phyloP scores from a whole-genome alignment of 2,329 filamentous ascomycete species.

The Gliomastix tumulicola region DNA sequence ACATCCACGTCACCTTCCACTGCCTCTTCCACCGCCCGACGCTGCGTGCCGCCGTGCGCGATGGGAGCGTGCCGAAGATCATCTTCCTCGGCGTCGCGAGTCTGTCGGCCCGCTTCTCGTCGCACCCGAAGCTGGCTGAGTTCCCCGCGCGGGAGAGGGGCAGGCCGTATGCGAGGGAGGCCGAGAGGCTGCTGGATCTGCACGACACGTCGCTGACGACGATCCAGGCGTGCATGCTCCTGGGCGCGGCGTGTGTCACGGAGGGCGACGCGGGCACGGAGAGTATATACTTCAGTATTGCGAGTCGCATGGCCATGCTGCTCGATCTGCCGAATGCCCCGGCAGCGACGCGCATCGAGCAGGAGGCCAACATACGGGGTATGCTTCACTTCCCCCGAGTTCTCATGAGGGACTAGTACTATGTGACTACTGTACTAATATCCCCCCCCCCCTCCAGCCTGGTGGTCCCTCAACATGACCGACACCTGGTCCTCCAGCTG shows the following conservation, averaged over 20 bases:
- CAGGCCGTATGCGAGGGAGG: constrained; percentile 10
- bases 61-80: constrained; percentile 10
- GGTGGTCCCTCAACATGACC: constrained; percentile 13
- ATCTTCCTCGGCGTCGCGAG: constrained; percentile 16
- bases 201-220: constrained; percentile 24
- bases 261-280: constrained; percentile 26
- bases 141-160: constrained; percentile 12
- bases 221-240: constrained; percentile 28
- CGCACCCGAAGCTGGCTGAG: constrained; percentile 8
- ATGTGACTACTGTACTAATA: too few species aligned
- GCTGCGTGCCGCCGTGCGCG: constrained; percentile 12
- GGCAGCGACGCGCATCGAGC: constrained; percentile 15
- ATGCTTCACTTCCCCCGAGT: too few species aligned
- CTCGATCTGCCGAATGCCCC: constrained; percentile 23
- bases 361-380: constrained; percentile 24
- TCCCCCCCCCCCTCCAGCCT: constrained; percentile 6
- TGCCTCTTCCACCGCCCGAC: constrained; percentile 21
- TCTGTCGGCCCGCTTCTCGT: constrained; percentile 16
- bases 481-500: constrained; percentile 13
- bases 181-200: constrained; percentile 19
- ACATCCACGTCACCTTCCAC: constrained; percentile 25
- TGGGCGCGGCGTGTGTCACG: constrained; percentile 21
- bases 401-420: too few species aligned
- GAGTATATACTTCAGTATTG: constrained; percentile 26
- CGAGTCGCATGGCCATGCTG: constrained; percentile 23